Conservation (phyloP, 257 asterid genomes). For the Hygrophila difformis region DNA sequence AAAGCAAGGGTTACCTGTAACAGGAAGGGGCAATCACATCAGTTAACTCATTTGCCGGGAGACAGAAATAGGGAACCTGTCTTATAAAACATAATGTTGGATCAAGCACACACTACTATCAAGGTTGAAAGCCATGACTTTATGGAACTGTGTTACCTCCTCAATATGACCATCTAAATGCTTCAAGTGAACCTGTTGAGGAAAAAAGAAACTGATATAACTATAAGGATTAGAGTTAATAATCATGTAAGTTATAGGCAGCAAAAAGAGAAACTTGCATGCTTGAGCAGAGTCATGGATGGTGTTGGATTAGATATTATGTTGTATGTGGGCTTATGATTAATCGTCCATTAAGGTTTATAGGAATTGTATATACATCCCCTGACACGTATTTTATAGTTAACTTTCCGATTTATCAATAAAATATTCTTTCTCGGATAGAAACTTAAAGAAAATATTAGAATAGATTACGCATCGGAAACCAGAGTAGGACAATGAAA, state of each 20-base stretch:
- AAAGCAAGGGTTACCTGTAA: conserved; percentile 58
- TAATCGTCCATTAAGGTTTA: too few species aligned
- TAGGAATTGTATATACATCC: too few species aligned
- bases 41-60: conserved; percentile 93
- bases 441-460: background rate
- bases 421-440: too few species aligned
- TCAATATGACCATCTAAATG: conserved; percentile 97
- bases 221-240: background rate
- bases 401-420: too few species aligned
- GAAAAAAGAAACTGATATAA: conserved; percentile 13
- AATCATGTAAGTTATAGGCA: conserved; percentile 2
- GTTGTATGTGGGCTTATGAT: too few species aligned
- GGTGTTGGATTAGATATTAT: too few species aligned
- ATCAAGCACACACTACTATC: conserved; percentile 26
- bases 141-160: conserved; percentile 46
- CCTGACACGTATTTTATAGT: too few species aligned
- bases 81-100: conserved; percentile 29
- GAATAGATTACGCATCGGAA: background rate
- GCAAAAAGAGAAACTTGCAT: background rate
- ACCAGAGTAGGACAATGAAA: background rate
- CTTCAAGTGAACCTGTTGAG: conserved; percentile 83
- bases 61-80: conserved; percentile 98
- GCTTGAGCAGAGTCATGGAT: conserved; percentile 14
- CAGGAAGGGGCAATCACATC: conserved; percentile 99
- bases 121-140: conserved; percentile 22